These are phyloP conservation scores for Apiotrichum veenhuisii DNA, from an alignment of 1,284 basidiomycete species.

Conservation along the genomic window DNA sequence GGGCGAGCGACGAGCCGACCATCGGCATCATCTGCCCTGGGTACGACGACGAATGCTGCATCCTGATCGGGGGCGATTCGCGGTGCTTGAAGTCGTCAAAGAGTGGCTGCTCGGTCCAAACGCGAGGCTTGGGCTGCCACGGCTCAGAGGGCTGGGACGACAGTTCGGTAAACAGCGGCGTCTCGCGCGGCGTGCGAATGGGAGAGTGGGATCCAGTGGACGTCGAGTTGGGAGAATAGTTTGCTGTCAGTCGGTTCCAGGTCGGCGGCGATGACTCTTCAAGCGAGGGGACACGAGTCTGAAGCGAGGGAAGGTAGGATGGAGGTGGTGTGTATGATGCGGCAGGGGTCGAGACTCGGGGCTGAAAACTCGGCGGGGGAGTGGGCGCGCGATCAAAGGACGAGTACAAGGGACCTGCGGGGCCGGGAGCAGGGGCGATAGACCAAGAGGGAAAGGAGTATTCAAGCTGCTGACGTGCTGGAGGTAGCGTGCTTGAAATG, in stretches of 20 bases:
- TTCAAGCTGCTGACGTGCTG: background rate
- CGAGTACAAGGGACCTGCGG: background rate
- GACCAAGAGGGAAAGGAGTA: background rate
- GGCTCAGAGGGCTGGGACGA: background rate
- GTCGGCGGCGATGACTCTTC: background rate
- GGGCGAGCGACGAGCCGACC: background rate
- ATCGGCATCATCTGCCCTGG: conserved; percentile 6
- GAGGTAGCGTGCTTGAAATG: conserved; percentile 3
- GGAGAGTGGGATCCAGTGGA: background rate
- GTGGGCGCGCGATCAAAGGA: background rate
- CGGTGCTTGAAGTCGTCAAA: conserved; percentile 9
- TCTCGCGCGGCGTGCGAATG: background rate
- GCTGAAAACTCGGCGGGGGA: background rate
- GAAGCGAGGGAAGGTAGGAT: background rate
- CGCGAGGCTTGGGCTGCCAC: conserved; percentile 14
- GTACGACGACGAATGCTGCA: conserved; percentile 11
- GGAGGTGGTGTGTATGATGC: background rate
- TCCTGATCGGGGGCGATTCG: conserved; percentile 7
- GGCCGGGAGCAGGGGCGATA: background rate
- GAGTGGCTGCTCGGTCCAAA: conserved; percentile 14
- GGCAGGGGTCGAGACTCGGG: background rate
- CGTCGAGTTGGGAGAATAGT: background rate
- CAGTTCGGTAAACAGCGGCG: background rate
- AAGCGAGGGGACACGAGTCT: background rate
- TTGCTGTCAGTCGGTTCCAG: background rate